phyloP scores from a whole-genome alignment of 2,329 filamentous ascomycete genomes.

The Paraphaeosphaeria minitans region DNA sequence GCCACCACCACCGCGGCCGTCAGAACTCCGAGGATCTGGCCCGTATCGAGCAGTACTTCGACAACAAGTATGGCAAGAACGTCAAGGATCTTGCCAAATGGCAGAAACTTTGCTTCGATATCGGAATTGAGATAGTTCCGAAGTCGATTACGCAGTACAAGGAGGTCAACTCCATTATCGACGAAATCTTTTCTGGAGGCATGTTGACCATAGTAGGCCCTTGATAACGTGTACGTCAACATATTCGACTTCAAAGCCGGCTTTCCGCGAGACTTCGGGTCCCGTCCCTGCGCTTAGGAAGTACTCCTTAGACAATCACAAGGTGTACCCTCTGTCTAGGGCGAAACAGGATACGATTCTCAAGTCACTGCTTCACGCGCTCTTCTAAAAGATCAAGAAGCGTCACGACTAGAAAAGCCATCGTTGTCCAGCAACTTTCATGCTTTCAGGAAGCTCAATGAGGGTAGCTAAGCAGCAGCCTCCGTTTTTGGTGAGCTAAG shows the following conservation, averaged over 20 bases:
- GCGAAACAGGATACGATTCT: conserved; percentile 2
- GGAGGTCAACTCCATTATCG: conserved; percentile 21
- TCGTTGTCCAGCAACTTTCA: no score
- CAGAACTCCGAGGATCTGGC: no score
- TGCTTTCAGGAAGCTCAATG: no score
- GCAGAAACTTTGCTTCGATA: conserved; percentile 33
- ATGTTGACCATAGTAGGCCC: neutral
- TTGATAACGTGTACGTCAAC: neutral
- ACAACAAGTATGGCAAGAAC: conserved; percentile 18
- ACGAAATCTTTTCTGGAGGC: no score
- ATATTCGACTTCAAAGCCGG: neutral
- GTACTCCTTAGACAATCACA: neutral
- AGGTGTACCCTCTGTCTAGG: neutral
- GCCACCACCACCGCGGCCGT: no score
- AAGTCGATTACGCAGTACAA: conserved; percentile 32
- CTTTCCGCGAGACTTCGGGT: neutral
- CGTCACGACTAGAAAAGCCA: no score
- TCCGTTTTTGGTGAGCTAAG: no score
- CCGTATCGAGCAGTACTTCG: conserved; percentile 7
- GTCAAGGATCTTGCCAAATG: conserved; percentile 25
- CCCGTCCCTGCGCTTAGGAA: neutral
- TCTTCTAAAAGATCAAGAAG: neutral
- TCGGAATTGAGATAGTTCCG: conserved; percentile 24
- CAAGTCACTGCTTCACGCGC: neutral
- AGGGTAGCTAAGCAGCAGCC: no score